Evolutionary conservation across 768 basidiomycete species (phyloP).

Genomic region (Suillus americanus): DNA sequence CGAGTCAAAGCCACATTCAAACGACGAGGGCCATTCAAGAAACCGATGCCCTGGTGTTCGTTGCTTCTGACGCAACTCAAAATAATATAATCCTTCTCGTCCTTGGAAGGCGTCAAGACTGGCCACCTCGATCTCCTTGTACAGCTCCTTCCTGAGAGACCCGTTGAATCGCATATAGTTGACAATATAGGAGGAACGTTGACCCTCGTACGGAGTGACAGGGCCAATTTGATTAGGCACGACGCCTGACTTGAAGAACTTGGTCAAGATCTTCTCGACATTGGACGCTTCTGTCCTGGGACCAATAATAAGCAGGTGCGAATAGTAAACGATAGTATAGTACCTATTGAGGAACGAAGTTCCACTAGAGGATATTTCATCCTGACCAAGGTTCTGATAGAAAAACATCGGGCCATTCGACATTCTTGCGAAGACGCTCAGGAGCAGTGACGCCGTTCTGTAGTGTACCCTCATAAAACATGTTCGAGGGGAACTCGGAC

Average conservation of each 20-base stretch:
- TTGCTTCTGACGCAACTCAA: conserved; percentile 97
- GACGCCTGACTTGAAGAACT: conserved; percentile 99
- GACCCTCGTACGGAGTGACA: conserved; percentile 98
- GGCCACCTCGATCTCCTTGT: conserved; percentile 99
- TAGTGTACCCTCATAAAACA: too few relatives aligned
- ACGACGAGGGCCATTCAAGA: conserved; percentile 95
- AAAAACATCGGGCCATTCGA: conserved; percentile 94
- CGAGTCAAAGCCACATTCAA: conserved; percentile 96
- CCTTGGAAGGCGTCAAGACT: conserved; percentile 99
- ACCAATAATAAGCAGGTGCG: conserved; percentile 4
- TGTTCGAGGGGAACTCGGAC: too few relatives aligned
- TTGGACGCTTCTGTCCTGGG: conserved; percentile 95
- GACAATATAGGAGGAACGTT: conserved; percentile 96
- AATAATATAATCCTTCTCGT: conserved; percentile 98
- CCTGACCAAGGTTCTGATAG: conserved; percentile 98
- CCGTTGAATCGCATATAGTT: conserved; percentile 99
- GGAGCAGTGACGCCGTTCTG: too few relatives aligned
- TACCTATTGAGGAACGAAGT: conserved; percentile 97
- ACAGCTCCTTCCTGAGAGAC: conserved; percentile 95
- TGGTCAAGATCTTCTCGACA: conserved; percentile 99
- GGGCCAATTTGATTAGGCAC: conserved; percentile 95
- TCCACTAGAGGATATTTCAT: conserved; percentile 97
- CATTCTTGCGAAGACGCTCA: too few relatives aligned
- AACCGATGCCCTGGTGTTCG: conserved; percentile 99
- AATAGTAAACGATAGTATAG: conserved; percentile 13